Base-by-base conservation (phyloP, 2,329 filamentous ascomycete genomes). In the Capronia americana region DNA sequence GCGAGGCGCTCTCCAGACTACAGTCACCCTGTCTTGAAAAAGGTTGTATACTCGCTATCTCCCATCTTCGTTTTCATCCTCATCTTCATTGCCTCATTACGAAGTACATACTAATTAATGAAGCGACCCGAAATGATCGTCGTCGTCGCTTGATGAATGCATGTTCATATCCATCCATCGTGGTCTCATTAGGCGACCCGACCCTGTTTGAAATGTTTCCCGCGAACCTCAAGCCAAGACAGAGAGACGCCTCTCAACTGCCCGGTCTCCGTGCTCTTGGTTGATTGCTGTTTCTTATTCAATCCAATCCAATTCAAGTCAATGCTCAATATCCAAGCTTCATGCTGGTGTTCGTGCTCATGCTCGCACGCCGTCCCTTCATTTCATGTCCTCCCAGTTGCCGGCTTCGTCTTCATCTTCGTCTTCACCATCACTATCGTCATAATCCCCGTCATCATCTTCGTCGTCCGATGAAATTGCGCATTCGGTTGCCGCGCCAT, bases 391-490 rank as follows among this genome's bases (percentile, higher is more conserved):
- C n/a, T 55, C 53, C 53, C 53, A 55, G 14, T 20, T 10, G 12
- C 28, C 6, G 20, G 1, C 50, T 12, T 32, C 26, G 51, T 67
- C 69, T 23, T 66, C 65, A 10, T 69, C 64, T 12, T 70, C 67
- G 4, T 65, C 28, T 1, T 68, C 68, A 28, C 64, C 65, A 7
- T 44, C 17, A 2, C 3, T 6, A 1, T 20, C 17, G 5, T 28
- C 23, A 11, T 53, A 23, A 26, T 23, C 48, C 12, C 24, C 26
- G 6, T 69, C 69, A 23, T 65, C 65, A 7, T 70, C 66, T n/a
- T 70, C 67, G 11, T 64, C 64, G 48, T 68, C 66, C 12, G 69
- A 72, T 11, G 65, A 68, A 3, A 71, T 51, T 14, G 71, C 71
- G 50, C 56, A 67, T 26, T 69, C 69, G 7, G 41, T 26, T 28